Conservation (phyloP, 352 stramenopile species). For the Pythium insidiosum region DNA sequence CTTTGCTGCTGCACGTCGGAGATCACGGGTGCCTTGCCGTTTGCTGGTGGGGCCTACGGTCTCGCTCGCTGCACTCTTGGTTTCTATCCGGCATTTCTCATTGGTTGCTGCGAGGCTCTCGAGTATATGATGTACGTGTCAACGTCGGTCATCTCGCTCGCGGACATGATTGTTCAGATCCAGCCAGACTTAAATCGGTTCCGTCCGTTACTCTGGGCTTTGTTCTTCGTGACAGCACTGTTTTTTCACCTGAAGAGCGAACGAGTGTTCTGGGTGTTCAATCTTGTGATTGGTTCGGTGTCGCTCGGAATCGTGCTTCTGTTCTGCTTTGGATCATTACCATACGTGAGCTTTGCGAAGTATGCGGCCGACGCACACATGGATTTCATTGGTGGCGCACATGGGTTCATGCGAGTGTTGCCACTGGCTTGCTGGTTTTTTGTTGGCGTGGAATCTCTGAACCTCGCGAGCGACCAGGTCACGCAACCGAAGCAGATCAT, state of each 20-base stretch:
- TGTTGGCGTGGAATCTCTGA: neutral
- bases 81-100: neutral
- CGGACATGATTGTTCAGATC: slow-evolving; percentile 22
- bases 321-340: slow-evolving; percentile 9
- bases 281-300: slow-evolving; percentile 9
- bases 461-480: neutral
- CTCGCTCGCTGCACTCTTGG: neutral
- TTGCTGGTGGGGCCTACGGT: slow-evolving; percentile 9
- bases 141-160: slow-evolving; percentile 20
- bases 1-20: slow-evolving; percentile 36
- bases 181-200: neutral
- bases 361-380: neutral
- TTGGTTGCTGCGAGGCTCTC: slow-evolving; percentile 23
- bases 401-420: neutral
- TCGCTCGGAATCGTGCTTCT: slow-evolving; percentile 10
- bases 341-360: slow-evolving; percentile 2
- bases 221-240: slow-evolving; percentile 12
- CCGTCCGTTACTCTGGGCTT: slow-evolving; percentile 2
- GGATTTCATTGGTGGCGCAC: neutral
- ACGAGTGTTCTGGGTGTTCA: slow-evolving; percentile 19
- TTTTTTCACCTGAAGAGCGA: slow-evolving; percentile 11
- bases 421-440: neutral
- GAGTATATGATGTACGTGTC: slow-evolving; percentile 41
- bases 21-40: slow-evolving; percentile 24
- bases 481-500: neutral